These are phyloP conservation scores for Kodamaea sagamina DNA, from an alignment of 805 yeast species.

Conservation along the genomic window DNA sequence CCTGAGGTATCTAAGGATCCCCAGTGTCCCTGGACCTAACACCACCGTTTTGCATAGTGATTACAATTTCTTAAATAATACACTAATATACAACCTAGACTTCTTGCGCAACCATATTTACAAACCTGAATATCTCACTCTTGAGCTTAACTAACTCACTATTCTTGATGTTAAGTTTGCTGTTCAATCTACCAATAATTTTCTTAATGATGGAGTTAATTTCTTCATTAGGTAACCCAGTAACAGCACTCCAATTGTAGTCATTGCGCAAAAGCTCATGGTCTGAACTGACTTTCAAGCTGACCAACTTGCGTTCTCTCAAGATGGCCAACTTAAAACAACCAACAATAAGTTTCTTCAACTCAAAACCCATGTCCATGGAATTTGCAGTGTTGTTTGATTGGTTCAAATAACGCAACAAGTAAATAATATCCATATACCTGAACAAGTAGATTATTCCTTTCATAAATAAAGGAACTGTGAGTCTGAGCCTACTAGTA, in stretches of 20 bases:
- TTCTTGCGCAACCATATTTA: constrained; percentile 40
- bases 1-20: too few species aligned
- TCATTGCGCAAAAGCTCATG: background rate
- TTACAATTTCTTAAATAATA: background rate
- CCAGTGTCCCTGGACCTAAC: too few species aligned
- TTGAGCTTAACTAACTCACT: constrained; percentile 40
- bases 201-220: constrained; percentile 37
- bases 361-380: constrained; percentile 45
- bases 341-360: constrained; percentile 43
- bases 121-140: constrained; percentile 43
- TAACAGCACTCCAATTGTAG: constrained; percentile 36
- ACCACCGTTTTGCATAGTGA: background rate
- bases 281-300: constrained; percentile 10
- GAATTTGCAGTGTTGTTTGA: constrained; percentile 46
- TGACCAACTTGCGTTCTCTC: constrained; percentile 25
- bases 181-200: constrained; percentile 41
- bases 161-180: constrained; percentile 40
- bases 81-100: constrained; percentile 16
- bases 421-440: constrained; percentile 48
- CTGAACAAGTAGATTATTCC: constrained; percentile 45
- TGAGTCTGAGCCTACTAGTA: constrained; percentile 38
- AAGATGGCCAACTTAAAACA: constrained; percentile 42
- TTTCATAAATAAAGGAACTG: constrained; percentile 40
- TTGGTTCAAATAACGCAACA: constrained; percentile 46
- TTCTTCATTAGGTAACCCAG: constrained; percentile 40